Conservation (phyloP, 257 asterid genomes). For the Buddleja alternifolia region DNA sequence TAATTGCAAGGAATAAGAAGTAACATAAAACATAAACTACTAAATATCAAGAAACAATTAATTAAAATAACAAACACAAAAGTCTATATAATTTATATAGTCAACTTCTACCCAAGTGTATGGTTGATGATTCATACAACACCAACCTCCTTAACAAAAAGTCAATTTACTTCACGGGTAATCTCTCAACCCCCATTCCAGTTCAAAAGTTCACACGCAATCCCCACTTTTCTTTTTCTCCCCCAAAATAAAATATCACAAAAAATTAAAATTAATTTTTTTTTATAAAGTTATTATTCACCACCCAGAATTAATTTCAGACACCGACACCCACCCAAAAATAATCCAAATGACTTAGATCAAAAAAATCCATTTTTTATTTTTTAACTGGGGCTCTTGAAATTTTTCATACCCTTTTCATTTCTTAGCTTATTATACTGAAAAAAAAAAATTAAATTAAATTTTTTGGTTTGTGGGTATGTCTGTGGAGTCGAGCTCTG, state of each 20-base stretch:
- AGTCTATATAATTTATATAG: neutral
- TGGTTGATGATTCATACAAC: slow-evolving; percentile 45
- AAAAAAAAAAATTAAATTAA: too few species aligned
- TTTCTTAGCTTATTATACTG: too few species aligned
- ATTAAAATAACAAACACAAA: neutral
- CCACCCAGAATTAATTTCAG: slow-evolving; percentile 35
- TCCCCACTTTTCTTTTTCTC: slow-evolving; percentile 40
- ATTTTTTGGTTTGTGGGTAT: neutral
- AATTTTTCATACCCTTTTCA: neutral
- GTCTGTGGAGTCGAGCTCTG: slow-evolving; percentile 37
- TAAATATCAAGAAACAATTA: neutral
- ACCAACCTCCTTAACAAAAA: slow-evolving; percentile 30
- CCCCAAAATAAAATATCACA: neutral
- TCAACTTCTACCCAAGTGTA: slow-evolving; percentile 46
- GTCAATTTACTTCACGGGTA: slow-evolving; percentile 64
- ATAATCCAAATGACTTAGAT: slow-evolving; percentile 17
- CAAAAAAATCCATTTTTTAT: slow-evolving; percentile 19
- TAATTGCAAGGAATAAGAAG: neutral
- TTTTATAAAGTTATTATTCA: slow-evolving; percentile 12
- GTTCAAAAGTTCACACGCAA: slow-evolving; percentile 71
- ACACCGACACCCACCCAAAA: slow-evolving; percentile 39
- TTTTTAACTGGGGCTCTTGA: slow-evolving; percentile 36
- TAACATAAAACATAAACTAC: neutral
- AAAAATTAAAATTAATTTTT: too few species aligned
- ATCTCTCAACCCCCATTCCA: slow-evolving; percentile 56